Base-by-base conservation (phyloP, 2,329 filamentous ascomycete genomes). In the Curvularia spicifera region DNA sequence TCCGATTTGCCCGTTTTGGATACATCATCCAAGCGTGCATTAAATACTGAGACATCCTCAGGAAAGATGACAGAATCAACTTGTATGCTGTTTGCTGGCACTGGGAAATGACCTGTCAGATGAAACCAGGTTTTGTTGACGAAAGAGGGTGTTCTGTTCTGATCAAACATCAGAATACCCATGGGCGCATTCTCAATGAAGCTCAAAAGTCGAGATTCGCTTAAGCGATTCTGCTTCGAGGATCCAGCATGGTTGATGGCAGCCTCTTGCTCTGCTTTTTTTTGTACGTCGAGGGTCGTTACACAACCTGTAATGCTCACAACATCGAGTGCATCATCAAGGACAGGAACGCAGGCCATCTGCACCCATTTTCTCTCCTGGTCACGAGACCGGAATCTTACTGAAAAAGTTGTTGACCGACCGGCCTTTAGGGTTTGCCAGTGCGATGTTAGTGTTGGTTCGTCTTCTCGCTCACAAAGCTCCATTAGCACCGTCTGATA, bases 51-150 rank as follows among this genome's bases (percentile, higher is more conserved):
- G 15, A 52, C 5, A 12, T 52, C 50, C 31, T 52, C 29, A 4
- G 50, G 50, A 8, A 37, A 52, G 12, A 52, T 29, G 6, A 45
- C 45, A 20, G 50, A 37, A 2, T 40, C 40, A 20, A 52, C n/a
- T 18, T 52, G 29, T 13, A 52, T 42, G 26, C 40, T 37, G 2
- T 29, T 44, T 8, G 44, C 50, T 28, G 50, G 20, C 20, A 45
- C 39, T 18, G 50, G 35, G 12, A 29, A 8, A 35, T 52, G 50
- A 10, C 50, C 50, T 3, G 50, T 52, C 50, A 52, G 45, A 10
- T 52, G 50, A 28, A 52, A 52, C 50, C 50, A 52, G 20, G 50
- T 37, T 4, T 52, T 52, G 50, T 52, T 52, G 20, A 52, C 50
- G 26, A 52, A 52, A 4, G 50, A 45, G 7, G 50, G 50, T 5